A percentile compares a stretch with the other conserved stretches of the same genome.
Evolutionary conservation across 805 yeast species (phyloP).

Genomic region (Metschnikowia henanensis): DNA sequence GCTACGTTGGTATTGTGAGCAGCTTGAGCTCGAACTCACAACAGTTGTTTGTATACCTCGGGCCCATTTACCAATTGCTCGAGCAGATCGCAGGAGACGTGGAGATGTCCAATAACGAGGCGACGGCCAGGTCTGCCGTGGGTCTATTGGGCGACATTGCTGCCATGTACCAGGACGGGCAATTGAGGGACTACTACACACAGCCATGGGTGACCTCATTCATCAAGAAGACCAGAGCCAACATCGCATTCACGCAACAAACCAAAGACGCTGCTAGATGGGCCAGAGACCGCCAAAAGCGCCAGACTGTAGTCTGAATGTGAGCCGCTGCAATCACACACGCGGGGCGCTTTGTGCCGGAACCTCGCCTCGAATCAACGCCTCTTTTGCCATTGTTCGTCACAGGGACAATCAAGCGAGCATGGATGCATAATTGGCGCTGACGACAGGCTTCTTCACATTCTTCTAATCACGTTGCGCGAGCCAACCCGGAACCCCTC

Average conservation of each 20-base stretch:
- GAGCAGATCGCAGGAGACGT: conserved; percentile 58
- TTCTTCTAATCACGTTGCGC: background rate
- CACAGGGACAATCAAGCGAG: conserved; percentile 2
- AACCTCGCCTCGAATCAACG: background rate
- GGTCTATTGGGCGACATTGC: conserved; percentile 95
- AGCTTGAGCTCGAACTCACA: conserved; percentile 76
- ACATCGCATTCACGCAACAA: conserved; percentile 55
- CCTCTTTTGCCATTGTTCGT: conserved; percentile 2
- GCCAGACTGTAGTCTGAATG: conserved; percentile 21
- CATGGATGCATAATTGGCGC: background rate
- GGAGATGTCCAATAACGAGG: conserved; percentile 59
- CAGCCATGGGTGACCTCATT: conserved; percentile 81
- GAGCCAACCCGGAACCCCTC: background rate
- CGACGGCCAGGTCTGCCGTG: conserved; percentile 77
- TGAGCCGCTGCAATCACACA: background rate
- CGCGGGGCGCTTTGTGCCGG: background rate
- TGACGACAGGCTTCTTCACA: background rate
- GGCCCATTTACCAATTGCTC: conserved; percentile 70
- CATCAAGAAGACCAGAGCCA: conserved; percentile 70
- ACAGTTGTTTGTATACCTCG: conserved; percentile 61
- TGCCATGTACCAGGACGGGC: conserved; percentile 78
- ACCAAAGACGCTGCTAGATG: conserved; percentile 95
- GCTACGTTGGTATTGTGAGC: conserved; percentile 92
- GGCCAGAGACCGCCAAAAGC: conserved; percentile 88
- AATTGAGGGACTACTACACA: conserved; percentile 61